Conservation (phyloP, 2,329 filamentous ascomycete genomes). For the Fonsecaea monophora region DNA sequence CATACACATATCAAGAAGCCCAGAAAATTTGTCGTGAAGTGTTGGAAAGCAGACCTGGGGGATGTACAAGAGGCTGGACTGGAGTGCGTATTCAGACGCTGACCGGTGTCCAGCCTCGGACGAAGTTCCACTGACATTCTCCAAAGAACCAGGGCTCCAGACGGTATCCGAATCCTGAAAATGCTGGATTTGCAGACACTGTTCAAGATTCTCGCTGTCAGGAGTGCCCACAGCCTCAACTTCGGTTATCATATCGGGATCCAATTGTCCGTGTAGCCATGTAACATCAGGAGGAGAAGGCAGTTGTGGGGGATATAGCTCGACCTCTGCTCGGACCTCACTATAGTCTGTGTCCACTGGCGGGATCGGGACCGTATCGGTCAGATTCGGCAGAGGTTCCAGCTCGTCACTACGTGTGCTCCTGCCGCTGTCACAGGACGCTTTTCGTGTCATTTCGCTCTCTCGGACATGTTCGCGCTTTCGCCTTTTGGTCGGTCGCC, state of each 20-base stretch:
- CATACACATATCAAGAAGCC: constrained; percentile 20
- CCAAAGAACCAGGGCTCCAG: constrained; percentile 10
- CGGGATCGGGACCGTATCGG: background rate
- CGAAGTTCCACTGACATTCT: constrained; percentile 3
- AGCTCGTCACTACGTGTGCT: background rate
- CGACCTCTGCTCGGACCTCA: background rate
- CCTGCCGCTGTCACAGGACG: background rate
- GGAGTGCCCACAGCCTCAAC: constrained; percentile 1
- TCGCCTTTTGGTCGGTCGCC: constrained; percentile 20
- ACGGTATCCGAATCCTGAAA: background rate
- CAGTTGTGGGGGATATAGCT: background rate
- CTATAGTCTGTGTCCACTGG: background rate
- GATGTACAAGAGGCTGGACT: constrained; percentile 4
- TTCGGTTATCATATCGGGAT: constrained; percentile 5
- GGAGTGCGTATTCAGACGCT: constrained; percentile 2
- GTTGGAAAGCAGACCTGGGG: constrained; percentile 21
- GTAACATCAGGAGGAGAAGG: background rate
- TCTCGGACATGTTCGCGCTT: background rate
- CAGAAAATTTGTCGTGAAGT: constrained; percentile 19
- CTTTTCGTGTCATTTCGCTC: background rate
- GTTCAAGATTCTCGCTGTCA: constrained; percentile 24
- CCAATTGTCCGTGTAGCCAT: constrained; percentile 5
- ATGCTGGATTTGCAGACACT: constrained; percentile 28
- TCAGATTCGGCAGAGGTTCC: background rate
- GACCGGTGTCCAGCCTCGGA: background rate